Evolutionary conservation across 2,329 filamentous ascomycete species (phyloP), one percentile per base, ranked within the genome.

Genomic region (Emmonsia crescens): DNA sequence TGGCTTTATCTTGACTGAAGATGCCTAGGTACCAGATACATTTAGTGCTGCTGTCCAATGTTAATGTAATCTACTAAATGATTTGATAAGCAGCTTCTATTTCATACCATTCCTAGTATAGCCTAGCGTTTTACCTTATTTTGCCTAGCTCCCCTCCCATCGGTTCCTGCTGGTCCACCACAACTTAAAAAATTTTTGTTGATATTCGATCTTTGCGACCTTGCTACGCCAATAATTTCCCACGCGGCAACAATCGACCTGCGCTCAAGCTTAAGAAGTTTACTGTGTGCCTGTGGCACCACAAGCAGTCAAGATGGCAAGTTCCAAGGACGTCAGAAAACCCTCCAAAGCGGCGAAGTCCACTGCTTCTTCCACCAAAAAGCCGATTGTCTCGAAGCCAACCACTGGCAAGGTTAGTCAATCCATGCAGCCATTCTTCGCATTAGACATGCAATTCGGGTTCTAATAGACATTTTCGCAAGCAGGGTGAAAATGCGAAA

Each of bases 401-500:
- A 61, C 71, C 66, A 68, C 27, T 27, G 1, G 6, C 42, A 59
- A 51, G 57, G 57, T 59, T 36, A 12, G 46, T 59, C 31, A 38
- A 51, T 49, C 24, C 27, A 49, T 24, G 29, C 31, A 51, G 24
- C 40, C 4, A 9, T 21, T 46, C 19, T 36, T 31, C 24, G 16
- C 40, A 31, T 58, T 56, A 24, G 19, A 27, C 52, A 56, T 56
- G 19, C 12, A n/a, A 33, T 16, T 21, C 38, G 52, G n/a, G 57
- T 46, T 54, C 55, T 54, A 33, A 54, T 24, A 27, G 9, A 21
- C 42, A 12, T 24, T 40, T 21, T 5, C 19, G 16, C 24, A 33
- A 33, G 5, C 54, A 73, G 71, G 63, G 64, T 38, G 69, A 71
- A 57, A 59, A 66, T 52, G 64, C 55, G 59, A 67, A 68, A 57